Evolutionary conservation across 352 stramenopile genomes (phyloP).

Genomic region (Globisporangium ultimum): DNA sequence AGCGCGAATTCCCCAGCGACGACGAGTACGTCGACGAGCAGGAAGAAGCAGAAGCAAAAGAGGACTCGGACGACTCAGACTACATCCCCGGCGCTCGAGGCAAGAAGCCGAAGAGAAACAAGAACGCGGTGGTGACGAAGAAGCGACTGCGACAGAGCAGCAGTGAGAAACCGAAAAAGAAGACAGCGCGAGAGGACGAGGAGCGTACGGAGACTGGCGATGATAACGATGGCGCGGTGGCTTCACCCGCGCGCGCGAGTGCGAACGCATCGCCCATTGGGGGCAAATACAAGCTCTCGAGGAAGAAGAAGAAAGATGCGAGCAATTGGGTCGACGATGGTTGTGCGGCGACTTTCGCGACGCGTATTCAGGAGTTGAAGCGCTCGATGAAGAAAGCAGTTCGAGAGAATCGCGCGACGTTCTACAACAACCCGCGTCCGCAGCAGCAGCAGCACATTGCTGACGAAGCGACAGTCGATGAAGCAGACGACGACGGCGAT

Average conservation of each 20-base stretch:
- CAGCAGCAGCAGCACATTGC: slow-evolving; percentile 1
- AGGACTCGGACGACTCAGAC: slow-evolving; percentile 11
- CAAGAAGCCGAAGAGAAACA: background rate
- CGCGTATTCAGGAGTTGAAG: slow-evolving; percentile 28
- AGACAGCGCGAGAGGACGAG: background rate
- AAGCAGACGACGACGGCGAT: slow-evolving; percentile 26
- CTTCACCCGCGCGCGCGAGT: background rate
- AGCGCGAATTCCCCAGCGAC: background rate
- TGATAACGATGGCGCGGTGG: background rate
- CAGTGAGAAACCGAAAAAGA: slow-evolving; percentile 2
- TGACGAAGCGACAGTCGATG: slow-evolving; percentile 4
- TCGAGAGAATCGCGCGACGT: slow-evolving; percentile 23
- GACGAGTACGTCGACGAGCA: background rate
- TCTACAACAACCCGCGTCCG: slow-evolving; percentile 39
- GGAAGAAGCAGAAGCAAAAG: background rate
- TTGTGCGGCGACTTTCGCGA: slow-evolving; percentile 15
- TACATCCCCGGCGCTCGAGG: slow-evolving; percentile 2
- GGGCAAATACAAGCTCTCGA: slow-evolving; percentile 10
- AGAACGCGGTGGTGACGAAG: slow-evolving; percentile 2
- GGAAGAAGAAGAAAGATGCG: slow-evolving; percentile 14
- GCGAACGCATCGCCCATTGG: background rate
- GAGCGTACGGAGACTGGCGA: slow-evolving; percentile 12
- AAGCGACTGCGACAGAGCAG: slow-evolving; percentile 12
- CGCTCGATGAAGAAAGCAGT: slow-evolving; percentile 23
- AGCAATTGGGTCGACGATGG: slow-evolving; percentile 43